A percentile compares a stretch with the other conserved stretches of the same genome.
phyloP scores from a whole-genome alignment of 139 green algal genomes.

The Pleodorina starrii region DNA sequence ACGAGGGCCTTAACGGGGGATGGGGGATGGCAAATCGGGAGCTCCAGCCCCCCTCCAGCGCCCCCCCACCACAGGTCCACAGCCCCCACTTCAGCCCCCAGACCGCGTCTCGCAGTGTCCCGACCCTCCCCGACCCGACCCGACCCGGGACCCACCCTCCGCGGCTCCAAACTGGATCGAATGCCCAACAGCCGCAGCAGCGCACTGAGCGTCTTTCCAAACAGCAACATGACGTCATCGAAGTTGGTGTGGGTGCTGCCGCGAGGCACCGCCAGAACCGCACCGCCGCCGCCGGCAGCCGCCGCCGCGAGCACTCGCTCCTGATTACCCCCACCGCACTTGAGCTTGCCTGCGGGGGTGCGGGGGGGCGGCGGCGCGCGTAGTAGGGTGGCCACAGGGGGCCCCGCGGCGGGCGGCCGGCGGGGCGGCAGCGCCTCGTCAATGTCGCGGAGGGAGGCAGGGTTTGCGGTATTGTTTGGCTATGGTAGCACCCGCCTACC shows the following conservation, averaged over 20 bases:
- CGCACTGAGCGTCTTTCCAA: conserved; percentile 1
- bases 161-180: neutral
- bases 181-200: conserved; percentile 9
- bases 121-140: neutral
- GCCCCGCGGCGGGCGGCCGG: too few relatives aligned
- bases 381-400: too few relatives aligned
- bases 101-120: neutral
- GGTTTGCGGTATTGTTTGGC: too few relatives aligned
- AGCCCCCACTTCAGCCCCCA: too few relatives aligned
- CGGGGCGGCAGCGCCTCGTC: too few relatives aligned
- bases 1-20: too few relatives aligned
- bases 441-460: too few relatives aligned
- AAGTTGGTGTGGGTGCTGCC: conserved; percentile 43
- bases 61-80: too few relatives aligned
- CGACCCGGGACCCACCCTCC: neutral
- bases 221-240: conserved; percentile 51
- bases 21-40: too few relatives aligned
- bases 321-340: conserved; percentile 67
- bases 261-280: conserved; percentile 20
- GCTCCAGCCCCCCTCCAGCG: too few relatives aligned
- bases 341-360: conserved; percentile 51
- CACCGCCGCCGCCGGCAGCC: conserved; percentile 23
- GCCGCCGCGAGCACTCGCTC: conserved; percentile 63
- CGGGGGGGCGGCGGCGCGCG: too few relatives aligned
- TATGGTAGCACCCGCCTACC: too few relatives aligned